These are phyloP conservation scores for Melaleuca alternifolia DNA, from an alignment of 345 rosid genomes.

Conservation along the genomic window DNA sequence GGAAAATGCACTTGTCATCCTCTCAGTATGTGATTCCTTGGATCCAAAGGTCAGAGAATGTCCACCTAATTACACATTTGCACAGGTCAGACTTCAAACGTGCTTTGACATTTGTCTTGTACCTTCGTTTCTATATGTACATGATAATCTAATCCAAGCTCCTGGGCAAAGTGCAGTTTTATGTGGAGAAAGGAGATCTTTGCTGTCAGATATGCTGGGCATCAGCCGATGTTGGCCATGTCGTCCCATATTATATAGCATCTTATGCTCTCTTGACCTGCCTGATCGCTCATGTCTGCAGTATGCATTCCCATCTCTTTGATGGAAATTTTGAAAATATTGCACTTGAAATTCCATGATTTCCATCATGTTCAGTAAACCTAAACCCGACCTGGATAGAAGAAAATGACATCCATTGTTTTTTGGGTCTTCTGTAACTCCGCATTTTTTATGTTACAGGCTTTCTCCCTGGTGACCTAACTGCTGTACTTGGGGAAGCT, in stretches of 20 bases:
- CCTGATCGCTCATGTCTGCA: constrained; percentile 36
- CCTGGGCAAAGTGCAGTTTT: constrained; percentile 18
- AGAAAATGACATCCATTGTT: neutral
- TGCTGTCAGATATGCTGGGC: constrained; percentile 34
- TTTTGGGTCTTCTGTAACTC: neutral
- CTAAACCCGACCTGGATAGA: neutral
- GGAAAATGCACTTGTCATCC: constrained; percentile 24
- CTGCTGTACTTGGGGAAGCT: constrained; percentile 30
- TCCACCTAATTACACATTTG: constrained; percentile 32
- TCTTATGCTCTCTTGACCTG: constrained; percentile 30
- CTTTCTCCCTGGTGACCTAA: constrained; percentile 31
- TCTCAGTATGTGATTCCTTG: constrained; percentile 27
- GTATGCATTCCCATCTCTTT: constrained; percentile 6
- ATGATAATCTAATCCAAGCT: neutral
- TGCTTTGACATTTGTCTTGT: neutral
- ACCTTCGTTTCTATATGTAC: neutral
- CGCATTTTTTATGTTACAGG: constrained; percentile 4
- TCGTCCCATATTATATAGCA: constrained; percentile 33
- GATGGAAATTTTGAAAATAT: neutral
- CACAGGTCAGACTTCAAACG: constrained; percentile 11
- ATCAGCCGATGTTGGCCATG: constrained; percentile 33
- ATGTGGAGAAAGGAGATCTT: constrained; percentile 34
- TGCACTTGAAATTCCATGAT: neutral
- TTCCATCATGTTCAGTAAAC: neutral
- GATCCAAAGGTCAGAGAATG: constrained; percentile 27